Evolutionary conservation across 192 early-diverging fungal species (phyloP).

Genomic region (Funneliformis geosporum): DNA sequence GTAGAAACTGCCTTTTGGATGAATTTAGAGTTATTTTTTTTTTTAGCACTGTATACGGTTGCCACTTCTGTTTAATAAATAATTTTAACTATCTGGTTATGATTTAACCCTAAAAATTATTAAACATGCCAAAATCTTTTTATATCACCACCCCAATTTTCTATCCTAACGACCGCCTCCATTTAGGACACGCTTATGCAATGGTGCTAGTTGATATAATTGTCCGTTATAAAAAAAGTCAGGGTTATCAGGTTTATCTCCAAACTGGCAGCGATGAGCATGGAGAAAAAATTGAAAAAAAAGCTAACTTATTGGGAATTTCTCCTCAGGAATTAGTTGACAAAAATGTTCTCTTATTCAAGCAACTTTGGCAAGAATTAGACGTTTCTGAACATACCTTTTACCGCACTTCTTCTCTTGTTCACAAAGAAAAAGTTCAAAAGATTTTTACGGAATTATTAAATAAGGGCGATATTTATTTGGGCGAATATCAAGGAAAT

Average conservation of each 20-base stretch:
- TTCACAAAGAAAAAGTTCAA: background rate
- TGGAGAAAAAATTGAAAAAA: conserved; percentile 12
- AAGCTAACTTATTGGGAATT: background rate
- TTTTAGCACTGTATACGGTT: too few species aligned
- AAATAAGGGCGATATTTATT: background rate
- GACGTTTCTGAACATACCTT: background rate
- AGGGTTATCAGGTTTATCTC: conserved; percentile 2
- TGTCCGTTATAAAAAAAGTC: conserved; percentile 14
- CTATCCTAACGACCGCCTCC: background rate
- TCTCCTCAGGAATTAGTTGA: conserved; percentile 4
- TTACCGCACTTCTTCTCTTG: conserved; percentile 12
- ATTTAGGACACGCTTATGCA: conserved; percentile 12
- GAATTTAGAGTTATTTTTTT: too few species aligned
- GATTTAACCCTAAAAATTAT: too few species aligned
- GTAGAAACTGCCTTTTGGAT: too few species aligned
- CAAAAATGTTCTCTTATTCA: background rate
- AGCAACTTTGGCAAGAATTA: conserved; percentile 7
- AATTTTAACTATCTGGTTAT: too few species aligned
- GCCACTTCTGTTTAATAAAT: too few species aligned
- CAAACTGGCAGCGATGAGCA: conserved; percentile 17
- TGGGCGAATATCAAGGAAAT: conserved; percentile 7
- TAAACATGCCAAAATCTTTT: conserved; percentile 8
- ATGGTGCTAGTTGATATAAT: background rate
- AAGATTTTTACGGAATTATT: conserved; percentile 17
- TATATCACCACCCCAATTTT: conserved; percentile 4